Evolutionary conservation across 345 rosid genomes (phyloP).

Genomic region (Odontarrhena argentea): DNA sequence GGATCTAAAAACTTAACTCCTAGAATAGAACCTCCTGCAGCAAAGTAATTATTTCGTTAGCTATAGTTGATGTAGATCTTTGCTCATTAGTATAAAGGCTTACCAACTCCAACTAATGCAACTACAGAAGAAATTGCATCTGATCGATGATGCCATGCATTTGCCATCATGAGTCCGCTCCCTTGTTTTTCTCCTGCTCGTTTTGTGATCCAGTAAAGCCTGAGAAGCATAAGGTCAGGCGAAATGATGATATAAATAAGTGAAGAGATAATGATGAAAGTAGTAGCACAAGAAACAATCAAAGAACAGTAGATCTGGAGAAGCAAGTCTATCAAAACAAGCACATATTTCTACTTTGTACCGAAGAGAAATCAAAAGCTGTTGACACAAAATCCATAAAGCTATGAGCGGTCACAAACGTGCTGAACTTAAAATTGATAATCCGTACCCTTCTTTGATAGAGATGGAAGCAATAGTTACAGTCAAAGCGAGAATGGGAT

Average conservation of each 20-base stretch:
- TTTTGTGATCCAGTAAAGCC: constrained; percentile 94
- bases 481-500: constrained; percentile 77
- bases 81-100: constrained; percentile 31
- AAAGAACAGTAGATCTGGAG: not conserved
- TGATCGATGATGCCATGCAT: constrained; percentile 99
- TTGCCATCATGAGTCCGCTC: constrained; percentile 95
- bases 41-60: constrained; percentile 2
- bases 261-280: constrained; percentile 7
- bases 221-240: constrained; percentile 32
- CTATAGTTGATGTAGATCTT: not conserved
- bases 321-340: not conserved
- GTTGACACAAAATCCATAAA: not conserved
- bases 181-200: constrained; percentile 83
- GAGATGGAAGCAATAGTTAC: constrained; percentile 79
- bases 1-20: constrained; percentile 89
- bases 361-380: not conserved
- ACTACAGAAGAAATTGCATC: constrained; percentile 93
- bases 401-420: constrained; percentile 2
- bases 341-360: not conserved
- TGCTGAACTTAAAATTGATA: not conserved
- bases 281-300: not conserved
- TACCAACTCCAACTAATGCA: constrained; percentile 90
- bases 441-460: constrained; percentile 74
- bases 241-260: constrained; percentile 5
- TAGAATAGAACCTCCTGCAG: constrained; percentile 85